Evolutionary conservation across 2,329 filamentous ascomycete genomes (phyloP), one percentile per base, ranked within the genome.

Genomic region (Elsinoe necatrix): DNA sequence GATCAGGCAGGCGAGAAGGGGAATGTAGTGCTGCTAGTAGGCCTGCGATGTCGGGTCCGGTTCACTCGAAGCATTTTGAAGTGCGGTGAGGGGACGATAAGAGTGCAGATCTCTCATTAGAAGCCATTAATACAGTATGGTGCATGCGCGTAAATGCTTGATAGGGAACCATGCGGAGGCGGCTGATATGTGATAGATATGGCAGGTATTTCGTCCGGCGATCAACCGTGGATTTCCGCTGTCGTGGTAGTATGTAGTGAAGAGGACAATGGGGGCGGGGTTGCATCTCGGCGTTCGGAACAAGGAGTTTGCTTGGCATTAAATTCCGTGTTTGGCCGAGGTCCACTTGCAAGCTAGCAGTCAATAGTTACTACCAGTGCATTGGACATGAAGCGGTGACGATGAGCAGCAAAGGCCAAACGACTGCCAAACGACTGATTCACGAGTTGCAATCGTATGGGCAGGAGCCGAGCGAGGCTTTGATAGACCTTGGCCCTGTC

Each of bases 391-490:
- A 29, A 21, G 39, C 52, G 39, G 54, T 48, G 42, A 48, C 27
- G 12, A 56, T 56, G 54, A 34, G 37, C 16, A 42, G 51, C 21
- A 56, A 48, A 25, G 54, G 54, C 18, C 54, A 60, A 41, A 41
- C 55, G 11, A 66, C 67, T 11, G 75, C 76, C n/a, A 82, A 83
- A 66, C 78, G 82, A 25, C 75, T 85, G 57, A 73, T 82, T 65
- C 78, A 78, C 63, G 82, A 85, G 68, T 72, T 84, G n/a, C 76
- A 80, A 64, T 74, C 77, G 35, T 82, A 82, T 67, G 70, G 76
- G 37, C 73, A 72, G 57, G 73, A 77, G 20, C 81, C 81, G 2
- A 82, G 81, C 57, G 75, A 81, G 41, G 76, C 75, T 16, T 73
- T 83, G 16, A 67, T 80, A 1, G 75, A 78, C 59, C 76, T 85